Percentiles rank a stretch among this genome's conserved stretches.
These are phyloP conservation scores for Trichoderma gracile DNA, from an alignment of 2,329 filamentous ascomycete species.

Conservation along the genomic window DNA sequence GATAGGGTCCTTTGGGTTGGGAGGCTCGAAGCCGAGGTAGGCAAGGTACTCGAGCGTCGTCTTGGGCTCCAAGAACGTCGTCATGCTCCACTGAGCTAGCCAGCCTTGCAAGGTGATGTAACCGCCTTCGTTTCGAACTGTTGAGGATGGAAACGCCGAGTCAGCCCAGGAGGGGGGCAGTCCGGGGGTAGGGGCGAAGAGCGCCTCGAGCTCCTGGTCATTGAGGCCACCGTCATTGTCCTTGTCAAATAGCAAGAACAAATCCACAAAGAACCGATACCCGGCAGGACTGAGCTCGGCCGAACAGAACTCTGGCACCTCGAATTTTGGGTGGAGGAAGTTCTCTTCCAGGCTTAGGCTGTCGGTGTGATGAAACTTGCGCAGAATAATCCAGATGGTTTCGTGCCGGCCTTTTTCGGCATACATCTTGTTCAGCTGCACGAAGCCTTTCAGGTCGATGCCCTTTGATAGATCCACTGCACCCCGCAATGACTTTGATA, in stretches of 20 bases:
- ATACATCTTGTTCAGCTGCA: conserved; percentile 92
- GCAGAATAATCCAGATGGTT: conserved; percentile 95
- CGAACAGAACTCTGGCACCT: conserved; percentile 88
- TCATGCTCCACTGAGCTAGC: conserved; percentile 99
- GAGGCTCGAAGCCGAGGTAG: conserved; percentile 89
- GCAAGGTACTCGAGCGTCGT: conserved; percentile 95
- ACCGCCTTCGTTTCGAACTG: conserved; percentile 91
- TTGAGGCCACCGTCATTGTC: conserved; percentile 96
- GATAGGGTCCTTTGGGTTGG: conserved; percentile 72
- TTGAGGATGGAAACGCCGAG: conserved; percentile 86
- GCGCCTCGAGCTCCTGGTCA: conserved; percentile 75
- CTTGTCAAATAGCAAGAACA: conserved; percentile 93
- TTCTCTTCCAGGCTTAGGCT: conserved; percentile 87
- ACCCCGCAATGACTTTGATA: conserved; percentile 67
- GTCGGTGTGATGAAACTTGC: conserved; percentile 95
- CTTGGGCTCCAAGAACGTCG: conserved; percentile 92
- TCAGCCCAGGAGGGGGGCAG: conserved; percentile 85
- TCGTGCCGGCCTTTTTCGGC: conserved; percentile 97
- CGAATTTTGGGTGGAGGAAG: conserved; percentile 90
- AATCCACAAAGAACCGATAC: conserved; percentile 95
- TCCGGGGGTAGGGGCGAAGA: conserved; percentile 93
- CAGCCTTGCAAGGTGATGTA: conserved; percentile 96
- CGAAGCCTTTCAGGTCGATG: conserved; percentile 79
- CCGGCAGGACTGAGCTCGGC: conserved; percentile 92
- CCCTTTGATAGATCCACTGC: conserved; percentile 67